Percentiles rank a stretch among this genome's conserved stretches.
Conservation (phyloP, 1,284 basidiomycete genomes). For the Marasmius sp. region DNA sequence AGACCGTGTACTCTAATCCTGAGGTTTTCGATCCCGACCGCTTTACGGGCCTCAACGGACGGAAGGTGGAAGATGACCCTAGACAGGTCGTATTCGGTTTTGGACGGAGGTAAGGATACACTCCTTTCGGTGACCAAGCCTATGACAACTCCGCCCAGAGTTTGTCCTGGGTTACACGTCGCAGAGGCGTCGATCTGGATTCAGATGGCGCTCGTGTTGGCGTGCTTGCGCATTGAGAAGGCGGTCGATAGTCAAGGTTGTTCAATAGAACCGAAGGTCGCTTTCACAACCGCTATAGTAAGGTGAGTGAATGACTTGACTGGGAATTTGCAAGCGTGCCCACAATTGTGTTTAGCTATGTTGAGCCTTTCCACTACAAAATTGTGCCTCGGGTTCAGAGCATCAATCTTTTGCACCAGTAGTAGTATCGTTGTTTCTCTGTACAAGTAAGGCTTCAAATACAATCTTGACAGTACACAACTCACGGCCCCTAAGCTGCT, state of each 20-base stretch:
- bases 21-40: not conserved
- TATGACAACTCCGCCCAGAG: not conserved
- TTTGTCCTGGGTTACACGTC: not conserved
- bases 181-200: not conserved
- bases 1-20: not conserved
- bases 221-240: not conserved
- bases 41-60: not conserved
- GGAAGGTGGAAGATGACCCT: not conserved
- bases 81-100: not conserved
- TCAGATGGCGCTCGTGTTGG: not conserved
- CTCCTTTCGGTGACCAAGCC: not conserved
- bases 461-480: too few relatives aligned
- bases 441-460: too few relatives aligned
- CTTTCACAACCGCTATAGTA: not conserved
- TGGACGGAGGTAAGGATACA: not conserved
- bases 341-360: too few relatives aligned
- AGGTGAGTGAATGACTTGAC: not conserved
- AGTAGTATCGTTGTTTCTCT: too few relatives aligned
- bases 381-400: too few relatives aligned
- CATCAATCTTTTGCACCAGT: too few relatives aligned
- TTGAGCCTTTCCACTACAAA: too few relatives aligned
- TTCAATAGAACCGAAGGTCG: not conserved
- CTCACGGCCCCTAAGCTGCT: too few relatives aligned
- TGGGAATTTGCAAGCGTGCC: too few relatives aligned
- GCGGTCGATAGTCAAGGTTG: not conserved